A percentile compares a stretch with the other conserved stretches of the same genome.
phyloP scores from a whole-genome alignment of 2,329 filamentous ascomycete species.

The Colletotrichum spaethianum region DNA sequence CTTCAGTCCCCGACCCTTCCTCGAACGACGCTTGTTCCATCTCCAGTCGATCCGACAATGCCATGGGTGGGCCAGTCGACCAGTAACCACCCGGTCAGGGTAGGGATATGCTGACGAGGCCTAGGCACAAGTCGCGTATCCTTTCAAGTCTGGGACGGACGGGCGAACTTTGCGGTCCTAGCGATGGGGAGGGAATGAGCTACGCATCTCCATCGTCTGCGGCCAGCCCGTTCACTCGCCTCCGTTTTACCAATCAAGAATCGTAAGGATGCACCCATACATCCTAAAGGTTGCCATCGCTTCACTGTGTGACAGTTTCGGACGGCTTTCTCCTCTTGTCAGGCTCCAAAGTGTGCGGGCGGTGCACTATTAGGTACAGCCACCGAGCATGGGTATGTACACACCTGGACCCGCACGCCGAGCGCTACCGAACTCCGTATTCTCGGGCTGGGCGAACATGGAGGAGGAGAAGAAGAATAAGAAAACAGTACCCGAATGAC shows the following conservation, averaged over 20 bases:
- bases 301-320: neutral
- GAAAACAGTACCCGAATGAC: too few relatives aligned
- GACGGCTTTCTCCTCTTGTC: neutral
- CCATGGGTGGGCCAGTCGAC: slow-evolving; percentile 42
- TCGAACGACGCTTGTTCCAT: slow-evolving; percentile 55
- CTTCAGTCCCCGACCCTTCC: slow-evolving; percentile 44
- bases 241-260: neutral
- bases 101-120: slow-evolving; percentile 19
- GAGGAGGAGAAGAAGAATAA: neutral
- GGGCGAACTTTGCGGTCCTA: neutral
- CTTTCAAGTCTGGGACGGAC: neutral
- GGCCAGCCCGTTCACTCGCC: neutral
- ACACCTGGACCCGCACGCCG: neutral
- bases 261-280: neutral
- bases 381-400: neutral
- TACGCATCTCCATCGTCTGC: neutral
- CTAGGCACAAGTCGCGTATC: slow-evolving; percentile 21
- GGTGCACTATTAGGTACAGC: neutral
- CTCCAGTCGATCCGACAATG: slow-evolving; percentile 56
- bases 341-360: neutral
- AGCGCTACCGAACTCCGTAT: slow-evolving; percentile 3
- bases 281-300: neutral
- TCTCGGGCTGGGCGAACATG: neutral
- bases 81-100: slow-evolving; percentile 1
- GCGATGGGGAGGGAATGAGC: neutral